Base-by-base conservation (phyloP, 768 basidiomycete species). In the Daedaleopsis nitida region DNA sequence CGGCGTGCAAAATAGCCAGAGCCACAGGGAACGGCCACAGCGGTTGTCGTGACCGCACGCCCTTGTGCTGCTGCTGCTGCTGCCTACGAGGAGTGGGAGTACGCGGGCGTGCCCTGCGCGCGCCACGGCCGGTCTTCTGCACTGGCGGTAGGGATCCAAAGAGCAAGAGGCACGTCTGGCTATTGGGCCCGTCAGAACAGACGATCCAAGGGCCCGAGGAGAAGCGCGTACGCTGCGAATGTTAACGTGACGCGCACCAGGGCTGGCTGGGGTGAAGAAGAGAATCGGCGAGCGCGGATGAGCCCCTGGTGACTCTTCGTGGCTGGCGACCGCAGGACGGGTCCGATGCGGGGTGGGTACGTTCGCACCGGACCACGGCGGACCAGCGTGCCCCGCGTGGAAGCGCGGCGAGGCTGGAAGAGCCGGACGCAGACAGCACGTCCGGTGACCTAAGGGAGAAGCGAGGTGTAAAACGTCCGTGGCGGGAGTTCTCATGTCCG, bases 361-460 rank as follows among this genome's bases (percentile, higher is more conserved):
- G 23, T 49, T 49, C 47, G 47, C 47, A 49, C 47, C 47, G 47
- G 47, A 13, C 19, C 21, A 49, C 19, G 13, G 47, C 23, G 47
- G 23, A 24, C 47, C 12, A 7, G 13, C 23, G 13, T 24, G 19
- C 23, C 14, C 47, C 47, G 23, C 21, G 11, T 23, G 10, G 47
- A 49, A 49, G 19, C 19, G 21, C 47, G 24, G 23, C 9, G 19
- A 23, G 11, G 34, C 19, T 55, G 39, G 11, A 47, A 48, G 38
- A 49, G 48, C 27, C 49, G 42, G 34, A 37, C 43, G 34, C 44
- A 53, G 44, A 53, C 44, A 45, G 23, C 11, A 10, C 19, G 16
- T 55, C 60, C 52, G 50, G 34, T 62, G 60, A 62, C 60, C 55
- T 32, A n/a, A 37, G n/a, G 37, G 43, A 57, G 60, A 62, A 62